phyloP scores from a whole-genome alignment of 2,329 filamentous ascomycete species.

The Microsporum ferrugineum region DNA sequence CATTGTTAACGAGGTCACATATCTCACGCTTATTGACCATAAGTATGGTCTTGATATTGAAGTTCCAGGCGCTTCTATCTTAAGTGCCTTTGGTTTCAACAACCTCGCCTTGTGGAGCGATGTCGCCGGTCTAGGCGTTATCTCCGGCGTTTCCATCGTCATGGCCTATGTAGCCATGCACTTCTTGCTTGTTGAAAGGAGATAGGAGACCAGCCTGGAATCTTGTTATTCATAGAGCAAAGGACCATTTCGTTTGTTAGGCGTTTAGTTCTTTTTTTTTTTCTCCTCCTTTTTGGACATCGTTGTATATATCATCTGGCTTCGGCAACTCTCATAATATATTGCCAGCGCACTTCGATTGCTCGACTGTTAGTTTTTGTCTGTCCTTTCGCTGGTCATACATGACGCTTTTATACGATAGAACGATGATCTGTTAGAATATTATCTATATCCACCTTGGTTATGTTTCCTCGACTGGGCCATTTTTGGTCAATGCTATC shows the following conservation, averaged over 20 bases:
- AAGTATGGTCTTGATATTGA: conserved; percentile 96
- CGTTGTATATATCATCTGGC: not conserved
- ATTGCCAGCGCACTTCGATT: not conserved
- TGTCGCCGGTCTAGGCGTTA: conserved; percentile 66
- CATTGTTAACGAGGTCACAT: conserved; percentile 92
- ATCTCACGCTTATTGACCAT: conserved; percentile 78
- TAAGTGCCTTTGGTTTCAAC: conserved; percentile 90
- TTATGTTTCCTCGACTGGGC: no score
- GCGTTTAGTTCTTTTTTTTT: not conserved
- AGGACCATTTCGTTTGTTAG: not conserved
- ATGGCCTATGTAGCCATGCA: conserved; percentile 91
- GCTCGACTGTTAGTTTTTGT: not conserved
- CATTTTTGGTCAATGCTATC: no score
- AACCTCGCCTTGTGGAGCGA: conserved; percentile 78
- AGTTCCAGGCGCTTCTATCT: conserved; percentile 83
- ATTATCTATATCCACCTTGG: not conserved
- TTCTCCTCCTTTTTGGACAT: not conserved
- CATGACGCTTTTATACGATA: not conserved
- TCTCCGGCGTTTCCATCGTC: conserved; percentile 71
- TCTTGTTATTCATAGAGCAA: not conserved
- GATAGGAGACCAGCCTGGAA: conserved; percentile 33
- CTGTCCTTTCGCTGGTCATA: not conserved
- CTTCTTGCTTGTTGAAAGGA: conserved; percentile 78
- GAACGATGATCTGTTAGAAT: not conserved
- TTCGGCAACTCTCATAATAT: not conserved